Evolutionary conservation across 2,329 filamentous ascomycete species (phyloP), one percentile per base, ranked within the genome.

Genomic region (Leptodontidium sp.): DNA sequence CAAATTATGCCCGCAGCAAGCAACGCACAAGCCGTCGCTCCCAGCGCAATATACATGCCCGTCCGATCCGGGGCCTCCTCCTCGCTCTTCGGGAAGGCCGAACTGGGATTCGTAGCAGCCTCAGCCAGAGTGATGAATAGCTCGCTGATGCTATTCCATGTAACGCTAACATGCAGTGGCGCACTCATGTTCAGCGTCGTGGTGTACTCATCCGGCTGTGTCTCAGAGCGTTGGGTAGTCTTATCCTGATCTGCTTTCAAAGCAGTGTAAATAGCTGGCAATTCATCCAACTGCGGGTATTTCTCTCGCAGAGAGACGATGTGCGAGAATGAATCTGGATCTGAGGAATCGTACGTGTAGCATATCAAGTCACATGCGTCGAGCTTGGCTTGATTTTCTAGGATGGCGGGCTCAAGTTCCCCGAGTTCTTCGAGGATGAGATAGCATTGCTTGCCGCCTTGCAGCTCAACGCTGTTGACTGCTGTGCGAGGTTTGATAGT

Each of bases 161-260:
- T 96, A 38, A 96, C 94, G 77, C 93, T 97, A 64, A 98, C 96
- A 81, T 99, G 97, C 50, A 98, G 83, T 6, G 96, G 96, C 2
- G 94, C 90, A 66, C 92, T 90, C 92, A 98, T 97, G 78, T 93
- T 94, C 74, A 97, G 83, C 47, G 87, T 86, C 62, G 91, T 89
- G 0, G 94, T 97, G 81, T 98, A 98, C 72, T 94, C 91, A 78
- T 99, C 96, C 1, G 96, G 96, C 80, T 98, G 95, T 71, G 91
- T 83, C 79, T 97, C 93, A 69, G 92, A 92, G 68, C 96, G 88
- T 81, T 99, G 96, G n/a, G 94, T 98, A 3, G 95, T 97, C 80
- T 97, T 97, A 80, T 99, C 96, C 74, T 92, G 89, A 80, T 99
- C 96, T 2, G 96, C 96, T 81, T 99, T 99, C 68, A 98, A 84